Percentiles rank a stretch among this genome's conserved stretches.
These are phyloP conservation scores for Globisporangium sylvaticum DNA, from an alignment of 352 stramenopile genomes.

Conservation along the genomic window DNA sequence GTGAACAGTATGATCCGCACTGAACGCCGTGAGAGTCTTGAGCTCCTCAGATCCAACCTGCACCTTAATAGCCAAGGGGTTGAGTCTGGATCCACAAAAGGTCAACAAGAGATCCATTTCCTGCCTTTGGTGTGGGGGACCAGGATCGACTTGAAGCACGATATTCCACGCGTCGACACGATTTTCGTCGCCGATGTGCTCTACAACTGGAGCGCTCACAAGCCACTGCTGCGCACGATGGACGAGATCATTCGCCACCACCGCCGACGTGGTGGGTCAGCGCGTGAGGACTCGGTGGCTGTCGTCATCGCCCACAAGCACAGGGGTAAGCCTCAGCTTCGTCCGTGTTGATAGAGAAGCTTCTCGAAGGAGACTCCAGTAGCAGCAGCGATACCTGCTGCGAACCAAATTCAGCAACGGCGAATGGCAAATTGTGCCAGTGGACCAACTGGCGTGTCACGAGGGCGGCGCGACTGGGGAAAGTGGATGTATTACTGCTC, in stretches of 20 bases:
- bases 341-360: slow-evolving; percentile 21
- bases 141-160: no score
- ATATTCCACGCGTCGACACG: slow-evolving; percentile 12
- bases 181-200: slow-evolving; percentile 57
- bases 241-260: neutral
- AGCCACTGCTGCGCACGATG: slow-evolving; percentile 38
- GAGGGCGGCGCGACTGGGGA: slow-evolving; percentile 14
- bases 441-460: slow-evolving; percentile 26
- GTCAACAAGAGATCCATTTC: neutral
- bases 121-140: slow-evolving; percentile 34
- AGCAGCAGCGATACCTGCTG: neutral
- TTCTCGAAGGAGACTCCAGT: slow-evolving; percentile 12
- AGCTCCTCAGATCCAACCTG: slow-evolving; percentile 31
- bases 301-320: slow-evolving; percentile 58
- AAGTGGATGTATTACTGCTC: slow-evolving; percentile 26
- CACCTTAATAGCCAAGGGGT: slow-evolving; percentile 13
- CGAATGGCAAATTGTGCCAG: slow-evolving; percentile 14
- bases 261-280: neutral
- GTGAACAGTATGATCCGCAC: slow-evolving; percentile 25
- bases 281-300: neutral
- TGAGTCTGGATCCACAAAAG: neutral
- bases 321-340: slow-evolving; percentile 23
- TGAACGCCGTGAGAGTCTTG: slow-evolving; percentile 29
- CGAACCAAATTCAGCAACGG: neutral
- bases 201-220: slow-evolving; percentile 57